Conservation (phyloP, 495 filamentous ascomycete genomes). For the Penicillium ucsense region DNA sequence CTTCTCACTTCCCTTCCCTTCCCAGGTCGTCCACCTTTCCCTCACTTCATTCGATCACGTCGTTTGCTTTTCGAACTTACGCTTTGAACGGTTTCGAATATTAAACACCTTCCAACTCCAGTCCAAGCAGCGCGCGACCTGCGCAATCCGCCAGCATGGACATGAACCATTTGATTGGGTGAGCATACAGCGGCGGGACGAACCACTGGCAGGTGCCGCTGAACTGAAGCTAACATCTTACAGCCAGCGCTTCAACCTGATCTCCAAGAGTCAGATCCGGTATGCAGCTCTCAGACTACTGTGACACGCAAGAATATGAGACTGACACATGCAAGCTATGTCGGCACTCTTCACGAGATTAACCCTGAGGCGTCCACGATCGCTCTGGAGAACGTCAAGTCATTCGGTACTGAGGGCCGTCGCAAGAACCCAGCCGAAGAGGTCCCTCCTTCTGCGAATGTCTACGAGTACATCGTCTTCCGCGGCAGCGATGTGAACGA, state of each 20-base stretch:
- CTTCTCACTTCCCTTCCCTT: slow-evolving; percentile 20
- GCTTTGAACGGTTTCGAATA: background rate
- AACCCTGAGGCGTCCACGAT: slow-evolving; percentile 94
- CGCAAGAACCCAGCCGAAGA: slow-evolving; percentile 67
- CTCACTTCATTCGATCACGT: background rate
- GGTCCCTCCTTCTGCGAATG: slow-evolving; percentile 65
- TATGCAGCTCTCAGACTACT: slow-evolving; percentile 29
- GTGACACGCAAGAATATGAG: background rate
- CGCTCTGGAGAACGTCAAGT: slow-evolving; percentile 88
- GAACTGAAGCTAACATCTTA: slow-evolving; percentile 37
- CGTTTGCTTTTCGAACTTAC: slow-evolving; percentile 8
- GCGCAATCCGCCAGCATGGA: slow-evolving; percentile 35
- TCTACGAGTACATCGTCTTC: slow-evolving; percentile 99
- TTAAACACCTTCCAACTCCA: slow-evolving; percentile 7
- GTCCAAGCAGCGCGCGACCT: slow-evolving; percentile 22
- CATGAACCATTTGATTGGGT: slow-evolving; percentile 47
- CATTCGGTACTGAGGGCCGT: slow-evolving; percentile 87
- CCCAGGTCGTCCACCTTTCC: slow-evolving; percentile 8
- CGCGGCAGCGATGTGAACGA: slow-evolving; percentile 98
- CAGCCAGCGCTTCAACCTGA: slow-evolving; percentile 52
- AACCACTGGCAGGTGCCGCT: slow-evolving; percentile 32
- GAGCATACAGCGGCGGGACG: slow-evolving; percentile 25
- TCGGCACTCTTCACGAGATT: slow-evolving; percentile 93
- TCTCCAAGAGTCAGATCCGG: slow-evolving; percentile 97
- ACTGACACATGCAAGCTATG: slow-evolving; percentile 57